Percentiles rank a stretch among this genome's conserved stretches.
Evolutionary conservation across 176 grass and related monocot genomes (phyloP).

Genomic region (Dactylis glomerata): DNA sequence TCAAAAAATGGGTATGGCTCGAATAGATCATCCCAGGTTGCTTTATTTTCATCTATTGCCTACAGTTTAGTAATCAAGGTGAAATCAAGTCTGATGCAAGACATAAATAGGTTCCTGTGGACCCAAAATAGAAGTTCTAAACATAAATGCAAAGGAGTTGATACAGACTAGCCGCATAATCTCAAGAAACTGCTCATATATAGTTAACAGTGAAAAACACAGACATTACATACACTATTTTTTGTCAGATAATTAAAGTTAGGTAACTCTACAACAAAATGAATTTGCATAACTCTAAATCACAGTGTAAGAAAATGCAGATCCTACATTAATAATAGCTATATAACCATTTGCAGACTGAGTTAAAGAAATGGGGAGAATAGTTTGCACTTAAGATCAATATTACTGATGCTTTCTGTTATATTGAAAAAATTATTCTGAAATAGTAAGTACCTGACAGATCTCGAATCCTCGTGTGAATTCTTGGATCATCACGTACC

Average conservation of each 20-base stretch:
- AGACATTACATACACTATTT: conserved; percentile 8
- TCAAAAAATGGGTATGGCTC: conserved; percentile 92
- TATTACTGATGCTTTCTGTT: neutral
- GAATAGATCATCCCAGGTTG: conserved; percentile 62
- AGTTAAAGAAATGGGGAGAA: neutral
- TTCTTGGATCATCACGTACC: conserved; percentile 75
- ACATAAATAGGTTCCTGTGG: neutral
- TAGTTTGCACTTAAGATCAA: neutral
- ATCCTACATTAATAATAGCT: neutral
- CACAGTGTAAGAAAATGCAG: neutral
- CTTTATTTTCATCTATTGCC: conserved; percentile 73
- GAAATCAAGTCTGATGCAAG: neutral
- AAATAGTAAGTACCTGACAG: conserved; percentile 61
- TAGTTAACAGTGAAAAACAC: neutral
- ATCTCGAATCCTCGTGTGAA: conserved; percentile 70
- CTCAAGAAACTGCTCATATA: neutral
- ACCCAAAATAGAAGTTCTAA: conserved; percentile 1
- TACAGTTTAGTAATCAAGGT: conserved; percentile 35
- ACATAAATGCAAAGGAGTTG: conserved; percentile 2
- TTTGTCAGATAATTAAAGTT: neutral
- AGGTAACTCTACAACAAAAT: conserved; percentile 2
- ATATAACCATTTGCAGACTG: neutral
- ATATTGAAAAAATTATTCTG: conserved; percentile 18
- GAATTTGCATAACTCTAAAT: conserved; percentile 13
- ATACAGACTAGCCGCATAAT: neutral